A percentile compares a stretch with the other conserved stretches of the same genome.
Evolutionary conservation across 768 basidiomycete species (phyloP).

Genomic region (Mycena alexandri): DNA sequence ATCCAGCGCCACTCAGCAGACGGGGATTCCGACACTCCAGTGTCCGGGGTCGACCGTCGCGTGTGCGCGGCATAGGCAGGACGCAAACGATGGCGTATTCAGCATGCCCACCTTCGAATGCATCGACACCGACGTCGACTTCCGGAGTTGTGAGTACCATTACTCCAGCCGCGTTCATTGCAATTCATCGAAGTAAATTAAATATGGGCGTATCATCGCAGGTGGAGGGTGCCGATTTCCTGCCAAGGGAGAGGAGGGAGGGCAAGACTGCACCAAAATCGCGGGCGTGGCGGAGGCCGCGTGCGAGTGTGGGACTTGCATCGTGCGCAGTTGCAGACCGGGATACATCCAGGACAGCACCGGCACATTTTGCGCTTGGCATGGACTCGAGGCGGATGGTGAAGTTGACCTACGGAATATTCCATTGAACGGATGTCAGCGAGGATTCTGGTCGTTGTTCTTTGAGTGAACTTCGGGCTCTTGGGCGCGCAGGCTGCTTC

Average conservation of each 20-base stretch:
- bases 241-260: neutral
- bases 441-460: no score
- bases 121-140: constrained; percentile 16
- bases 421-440: no score
- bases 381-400: constrained; percentile 1
- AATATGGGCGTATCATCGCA: no score
- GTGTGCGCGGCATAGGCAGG: constrained; percentile 2
- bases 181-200: constrained; percentile 1
- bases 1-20: neutral
- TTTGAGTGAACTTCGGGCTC: no score
- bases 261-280: constrained; percentile 16
- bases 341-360: constrained; percentile 5
- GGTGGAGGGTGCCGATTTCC: constrained; percentile 18
- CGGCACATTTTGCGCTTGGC: constrained; percentile 9
- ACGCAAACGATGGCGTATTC: neutral
- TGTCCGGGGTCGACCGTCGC: constrained; percentile 3
- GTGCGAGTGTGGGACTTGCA: constrained; percentile 10
- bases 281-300: constrained; percentile 13
- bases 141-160: constrained; percentile 22
- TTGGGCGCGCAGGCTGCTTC: no score
- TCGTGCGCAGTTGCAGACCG: constrained; percentile 15
- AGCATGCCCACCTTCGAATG: constrained; percentile 1
- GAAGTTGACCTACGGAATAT: no score
- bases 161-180: no score
- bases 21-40: neutral